phyloP scores from a whole-genome alignment of 2,329 filamentous ascomycete species.

The Mycosphaerella arachidis region DNA sequence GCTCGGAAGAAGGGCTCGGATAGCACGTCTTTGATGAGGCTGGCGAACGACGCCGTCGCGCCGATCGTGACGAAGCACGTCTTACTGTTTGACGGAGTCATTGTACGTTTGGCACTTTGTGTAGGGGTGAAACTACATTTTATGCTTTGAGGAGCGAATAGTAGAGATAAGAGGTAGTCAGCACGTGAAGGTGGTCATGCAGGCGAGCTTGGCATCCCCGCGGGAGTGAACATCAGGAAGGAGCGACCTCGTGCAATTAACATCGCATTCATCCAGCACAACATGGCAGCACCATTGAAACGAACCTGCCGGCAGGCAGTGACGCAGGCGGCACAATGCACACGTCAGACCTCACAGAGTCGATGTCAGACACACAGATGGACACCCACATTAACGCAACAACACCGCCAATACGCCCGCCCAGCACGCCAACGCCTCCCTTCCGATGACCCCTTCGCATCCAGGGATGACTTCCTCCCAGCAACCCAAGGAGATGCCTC shows the following conservation, averaged over 20 bases:
- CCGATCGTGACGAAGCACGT: conserved; percentile 85
- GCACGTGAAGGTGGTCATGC: neutral
- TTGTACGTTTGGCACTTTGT: neutral
- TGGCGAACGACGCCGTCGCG: conserved; percentile 78
- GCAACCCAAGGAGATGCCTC: conserved; percentile 9
- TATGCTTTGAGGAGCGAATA: conserved; percentile 7
- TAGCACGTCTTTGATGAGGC: conserved; percentile 64
- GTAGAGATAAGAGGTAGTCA: neutral
- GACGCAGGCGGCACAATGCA: conserved; percentile 16
- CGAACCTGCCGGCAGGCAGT: conserved; percentile 26
- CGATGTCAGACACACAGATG: neutral
- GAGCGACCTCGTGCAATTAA: neutral
- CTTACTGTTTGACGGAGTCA: conserved; percentile 28
- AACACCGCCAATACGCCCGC: conserved; percentile 10
- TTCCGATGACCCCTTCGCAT: neutral
- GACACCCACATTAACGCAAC: conserved; percentile 3
- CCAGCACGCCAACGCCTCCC: conserved; percentile 5
- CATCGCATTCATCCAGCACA: neutral
- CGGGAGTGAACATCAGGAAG: conserved; percentile 12
- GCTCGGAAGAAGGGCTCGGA: conserved; percentile 57
- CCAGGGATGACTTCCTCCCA: neutral
- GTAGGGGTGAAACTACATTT: conserved; percentile 9
- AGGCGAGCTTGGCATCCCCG: neutral
- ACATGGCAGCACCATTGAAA: conserved; percentile 30
- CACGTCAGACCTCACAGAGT: neutral